Evolutionary conservation across 805 yeast species (phyloP).

Genomic region (Spathaspora hagerdaliae): DNA sequence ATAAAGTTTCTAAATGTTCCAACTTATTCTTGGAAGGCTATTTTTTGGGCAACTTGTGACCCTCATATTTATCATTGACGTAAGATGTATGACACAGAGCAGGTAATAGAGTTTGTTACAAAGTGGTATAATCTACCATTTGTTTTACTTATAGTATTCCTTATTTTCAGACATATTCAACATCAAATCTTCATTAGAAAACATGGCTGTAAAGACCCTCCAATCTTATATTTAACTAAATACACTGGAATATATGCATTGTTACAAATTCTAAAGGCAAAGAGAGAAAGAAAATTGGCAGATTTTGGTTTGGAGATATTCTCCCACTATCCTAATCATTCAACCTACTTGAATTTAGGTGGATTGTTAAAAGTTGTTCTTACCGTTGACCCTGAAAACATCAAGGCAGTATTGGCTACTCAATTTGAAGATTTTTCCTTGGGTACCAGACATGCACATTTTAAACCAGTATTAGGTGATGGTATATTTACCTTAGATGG

Average conservation of each 20-base stretch:
- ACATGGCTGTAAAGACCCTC: constrained; percentile 16
- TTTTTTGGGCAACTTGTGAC: too few relatives aligned
- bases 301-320: constrained; percentile 14
- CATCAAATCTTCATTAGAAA: constrained; percentile 10
- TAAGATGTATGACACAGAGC: too few relatives aligned
- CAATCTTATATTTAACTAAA: constrained; percentile 1
- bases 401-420: constrained; percentile 35
- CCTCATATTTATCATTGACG: too few relatives aligned
- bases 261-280: constrained; percentile 11
- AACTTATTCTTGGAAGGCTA: too few relatives aligned
- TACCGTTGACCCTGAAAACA: constrained; percentile 33
- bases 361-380: constrained; percentile 16
- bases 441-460: constrained; percentile 29
- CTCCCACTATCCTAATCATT: constrained; percentile 1
- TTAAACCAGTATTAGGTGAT: constrained; percentile 31
- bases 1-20: too few relatives aligned
- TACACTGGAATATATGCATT: constrained; percentile 8
- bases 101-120: too few relatives aligned
- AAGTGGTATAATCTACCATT: too few relatives aligned
- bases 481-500: constrained; percentile 37
- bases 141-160: too few relatives aligned
- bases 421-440: constrained; percentile 34
- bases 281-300: constrained; percentile 20
- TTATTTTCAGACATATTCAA: not conserved
- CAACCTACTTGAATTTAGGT: constrained; percentile 9